Evolutionary conservation across 352 stramenopile genomes (phyloP).

Genomic region (Thraustotheca clavata): DNA sequence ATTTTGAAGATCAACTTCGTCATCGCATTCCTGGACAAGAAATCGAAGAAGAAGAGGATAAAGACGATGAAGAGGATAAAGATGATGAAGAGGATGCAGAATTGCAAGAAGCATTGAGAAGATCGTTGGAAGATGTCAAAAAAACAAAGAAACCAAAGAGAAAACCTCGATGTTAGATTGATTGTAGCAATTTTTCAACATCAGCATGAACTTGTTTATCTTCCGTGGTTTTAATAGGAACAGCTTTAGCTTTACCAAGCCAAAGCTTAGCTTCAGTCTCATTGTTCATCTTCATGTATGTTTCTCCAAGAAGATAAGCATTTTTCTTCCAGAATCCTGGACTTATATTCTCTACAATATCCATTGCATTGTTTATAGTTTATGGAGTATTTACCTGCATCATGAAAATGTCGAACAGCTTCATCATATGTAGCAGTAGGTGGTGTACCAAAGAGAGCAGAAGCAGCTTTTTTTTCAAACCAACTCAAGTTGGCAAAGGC

Average conservation of each 20-base stretch:
- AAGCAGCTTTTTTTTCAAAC: constrained; percentile 58
- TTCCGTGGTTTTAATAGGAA: constrained; percentile 55
- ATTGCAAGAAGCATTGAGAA: constrained; percentile 7
- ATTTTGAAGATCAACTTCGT: constrained; percentile 47
- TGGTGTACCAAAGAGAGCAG: constrained; percentile 55
- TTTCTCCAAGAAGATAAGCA: constrained; percentile 47
- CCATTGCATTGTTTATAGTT: not conserved
- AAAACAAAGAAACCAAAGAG: not conserved
- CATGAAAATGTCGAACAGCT: constrained; percentile 38
- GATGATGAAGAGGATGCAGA: constrained; percentile 15
- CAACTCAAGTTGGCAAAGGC: constrained; percentile 72
- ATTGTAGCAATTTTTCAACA: constrained; percentile 3
- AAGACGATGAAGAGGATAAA: not conserved
- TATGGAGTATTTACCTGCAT: constrained; percentile 30
- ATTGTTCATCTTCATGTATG: constrained; percentile 59
- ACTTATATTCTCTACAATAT: constrained; percentile 40
- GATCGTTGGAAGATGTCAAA: not conserved
- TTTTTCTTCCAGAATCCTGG: constrained; percentile 78
- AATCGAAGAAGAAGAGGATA: not conserved
- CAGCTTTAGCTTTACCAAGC: constrained; percentile 34
- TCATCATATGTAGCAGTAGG: constrained; percentile 58
- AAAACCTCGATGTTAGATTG: constrained; percentile 2
- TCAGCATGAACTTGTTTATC: constrained; percentile 26
- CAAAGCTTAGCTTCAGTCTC: constrained; percentile 34
- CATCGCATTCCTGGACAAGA: not conserved